phyloP scores from a whole-genome alignment of 139 green algal genomes.

The Deuterostichococcus epilithicus region DNA sequence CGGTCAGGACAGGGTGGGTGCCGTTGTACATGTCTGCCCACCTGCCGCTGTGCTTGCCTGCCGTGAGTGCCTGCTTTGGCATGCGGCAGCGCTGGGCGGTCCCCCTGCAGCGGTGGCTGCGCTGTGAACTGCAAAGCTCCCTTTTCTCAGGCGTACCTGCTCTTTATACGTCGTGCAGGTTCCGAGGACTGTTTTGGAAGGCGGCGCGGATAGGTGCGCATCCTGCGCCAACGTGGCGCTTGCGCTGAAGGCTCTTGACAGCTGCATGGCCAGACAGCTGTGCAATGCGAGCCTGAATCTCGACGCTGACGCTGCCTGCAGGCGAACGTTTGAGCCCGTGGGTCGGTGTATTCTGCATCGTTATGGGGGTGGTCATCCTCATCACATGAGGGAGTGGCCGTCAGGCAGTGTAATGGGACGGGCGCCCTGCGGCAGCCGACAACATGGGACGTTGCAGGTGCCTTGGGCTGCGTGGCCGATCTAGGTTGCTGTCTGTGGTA shows the following conservation, averaged over 20 bases:
- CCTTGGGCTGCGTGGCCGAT: no score
- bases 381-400: slow-evolving; percentile 30
- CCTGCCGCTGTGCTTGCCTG: not conserved
- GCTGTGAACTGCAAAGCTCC: no score
- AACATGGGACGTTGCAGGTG: no score
- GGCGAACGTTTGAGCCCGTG: slow-evolving; percentile 73
- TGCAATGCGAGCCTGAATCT: not conserved
- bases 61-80: not conserved
- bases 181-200: slow-evolving; percentile 87
- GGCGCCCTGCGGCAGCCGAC: no score
- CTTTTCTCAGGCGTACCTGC: no score
- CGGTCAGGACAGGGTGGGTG: slow-evolving; percentile 65
- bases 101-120: not conserved
- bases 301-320: slow-evolving; percentile 20
- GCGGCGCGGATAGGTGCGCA: slow-evolving; percentile 71
- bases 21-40: not conserved
- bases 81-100: not conserved
- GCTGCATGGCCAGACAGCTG: not conserved
- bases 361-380: slow-evolving; percentile 61
- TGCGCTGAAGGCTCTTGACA: not conserved
- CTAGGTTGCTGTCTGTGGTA: no score
- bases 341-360: slow-evolving; percentile 61
- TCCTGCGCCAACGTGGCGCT: not conserved
- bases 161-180: slow-evolving; percentile 43
- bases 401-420: no score